Evolutionary conservation across 139 green algal genomes (phyloP).

Genomic region (Dunaliella primolecta): DNA sequence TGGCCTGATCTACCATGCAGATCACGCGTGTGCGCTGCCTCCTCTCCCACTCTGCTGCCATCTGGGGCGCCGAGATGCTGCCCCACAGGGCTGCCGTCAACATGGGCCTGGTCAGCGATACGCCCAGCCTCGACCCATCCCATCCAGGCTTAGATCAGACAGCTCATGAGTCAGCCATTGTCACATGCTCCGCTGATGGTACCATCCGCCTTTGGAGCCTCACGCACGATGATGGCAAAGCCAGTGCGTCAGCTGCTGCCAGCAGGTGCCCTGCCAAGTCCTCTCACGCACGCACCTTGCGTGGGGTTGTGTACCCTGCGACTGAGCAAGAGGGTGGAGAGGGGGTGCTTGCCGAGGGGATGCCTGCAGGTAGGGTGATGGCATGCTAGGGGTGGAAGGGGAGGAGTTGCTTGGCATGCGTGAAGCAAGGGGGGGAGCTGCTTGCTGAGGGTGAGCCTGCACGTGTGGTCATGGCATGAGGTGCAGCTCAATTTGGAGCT

Average conservation of each 20-base stretch:
- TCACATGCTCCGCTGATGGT: slow-evolving; percentile 49
- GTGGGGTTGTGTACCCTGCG: slow-evolving; percentile 10
- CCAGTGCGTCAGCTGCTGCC: no score
- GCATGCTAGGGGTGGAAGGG: no score
- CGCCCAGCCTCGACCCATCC: not conserved
- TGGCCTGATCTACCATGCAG: slow-evolving; percentile 2
- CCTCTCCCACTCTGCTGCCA: slow-evolving; percentile 37
- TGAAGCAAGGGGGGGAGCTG: no score
- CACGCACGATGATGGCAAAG: not conserved
- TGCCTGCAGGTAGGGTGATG: no score
- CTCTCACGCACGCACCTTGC: slow-evolving; percentile 8
- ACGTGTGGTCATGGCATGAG: no score
- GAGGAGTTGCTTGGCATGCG: no score
- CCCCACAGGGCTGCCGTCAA: not conserved
- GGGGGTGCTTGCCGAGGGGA: no score
- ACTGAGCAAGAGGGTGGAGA: not conserved
- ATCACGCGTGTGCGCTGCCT: slow-evolving; percentile 27
- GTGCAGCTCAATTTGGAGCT: no score
- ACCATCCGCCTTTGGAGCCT: slow-evolving; percentile 46
- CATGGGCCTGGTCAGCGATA: not conserved
- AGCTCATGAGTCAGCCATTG: slow-evolving; percentile 7
- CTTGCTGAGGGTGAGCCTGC: no score
- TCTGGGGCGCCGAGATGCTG: slow-evolving; percentile 39
- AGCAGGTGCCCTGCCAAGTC: no score
- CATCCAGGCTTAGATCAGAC: no score